phyloP scores from a whole-genome alignment of 768 basidiomycete species.

The Macrolepiota dolichaula region DNA sequence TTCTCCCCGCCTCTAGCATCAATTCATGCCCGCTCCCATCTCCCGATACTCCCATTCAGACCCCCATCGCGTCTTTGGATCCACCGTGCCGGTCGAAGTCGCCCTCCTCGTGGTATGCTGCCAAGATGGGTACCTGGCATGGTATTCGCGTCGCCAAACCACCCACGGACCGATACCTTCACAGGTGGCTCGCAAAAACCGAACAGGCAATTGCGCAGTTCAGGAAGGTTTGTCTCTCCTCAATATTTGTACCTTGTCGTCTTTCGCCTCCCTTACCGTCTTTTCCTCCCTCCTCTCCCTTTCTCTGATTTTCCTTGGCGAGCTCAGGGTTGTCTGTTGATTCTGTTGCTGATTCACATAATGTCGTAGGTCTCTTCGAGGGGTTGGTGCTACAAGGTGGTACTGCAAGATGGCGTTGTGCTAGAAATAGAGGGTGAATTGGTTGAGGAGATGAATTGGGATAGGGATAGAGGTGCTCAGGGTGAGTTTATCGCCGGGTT shows the following conservation, averaged over 20 bases:
- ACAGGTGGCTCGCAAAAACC: not conserved
- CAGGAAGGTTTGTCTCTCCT: not conserved
- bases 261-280: not conserved
- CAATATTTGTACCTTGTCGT: not conserved
- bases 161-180: not conserved
- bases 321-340: too few species aligned
- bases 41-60: not conserved
- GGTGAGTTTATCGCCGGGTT: not conserved
- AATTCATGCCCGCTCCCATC: not conserved
- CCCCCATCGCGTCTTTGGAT: too few species aligned
- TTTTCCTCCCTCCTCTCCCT: not conserved
- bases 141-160: not conserved
- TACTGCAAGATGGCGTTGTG: not conserved
- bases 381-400: not conserved
- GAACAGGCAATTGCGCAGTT: slow-evolving; percentile 5
- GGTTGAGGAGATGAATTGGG: not conserved
- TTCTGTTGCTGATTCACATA: not conserved
- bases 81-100: not conserved
- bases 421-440: not conserved
- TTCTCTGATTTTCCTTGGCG: not conserved
- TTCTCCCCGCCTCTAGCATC: not conserved
- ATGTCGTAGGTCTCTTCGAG: not conserved
- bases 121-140: slow-evolving; percentile 8
- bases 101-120: not conserved
- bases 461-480: not conserved